Evolutionary conservation across 2,329 filamentous ascomycete species (phyloP).

Genomic region (Diplodia corticola): DNA sequence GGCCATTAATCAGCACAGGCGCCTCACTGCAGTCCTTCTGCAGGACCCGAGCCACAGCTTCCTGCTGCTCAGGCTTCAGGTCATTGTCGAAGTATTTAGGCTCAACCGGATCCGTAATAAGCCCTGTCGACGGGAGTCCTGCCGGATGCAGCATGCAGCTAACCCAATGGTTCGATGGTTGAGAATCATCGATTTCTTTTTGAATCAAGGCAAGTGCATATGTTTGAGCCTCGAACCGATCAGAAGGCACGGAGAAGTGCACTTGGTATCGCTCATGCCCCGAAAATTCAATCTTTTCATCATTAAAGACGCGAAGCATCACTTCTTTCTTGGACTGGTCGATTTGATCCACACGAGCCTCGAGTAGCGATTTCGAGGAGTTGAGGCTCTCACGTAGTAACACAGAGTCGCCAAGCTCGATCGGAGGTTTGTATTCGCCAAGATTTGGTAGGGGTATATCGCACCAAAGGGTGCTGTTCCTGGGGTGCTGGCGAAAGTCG

Average conservation of each 20-base stretch:
- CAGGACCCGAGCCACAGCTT: slow-evolving; percentile 47
- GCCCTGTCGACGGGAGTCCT: slow-evolving; percentile 36
- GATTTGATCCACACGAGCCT: neutral
- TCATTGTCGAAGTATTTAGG: slow-evolving; percentile 42
- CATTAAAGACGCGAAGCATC: too few relatives aligned
- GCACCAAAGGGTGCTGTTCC: too few relatives aligned
- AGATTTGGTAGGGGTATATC: slow-evolving; percentile 34
- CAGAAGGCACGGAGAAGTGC: too few relatives aligned
- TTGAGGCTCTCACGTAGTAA: slow-evolving; percentile 37
- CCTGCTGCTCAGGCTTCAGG: slow-evolving; percentile 52
- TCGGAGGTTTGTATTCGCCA: slow-evolving; percentile 34
- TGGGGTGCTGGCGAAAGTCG: too few relatives aligned
- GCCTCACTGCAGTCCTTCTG: slow-evolving; percentile 45
- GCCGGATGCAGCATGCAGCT: slow-evolving; percentile 49
- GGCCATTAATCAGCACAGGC: slow-evolving; percentile 51
- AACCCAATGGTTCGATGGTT: slow-evolving; percentile 31
- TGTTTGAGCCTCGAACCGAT: too few relatives aligned
- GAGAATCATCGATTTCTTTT: too few relatives aligned
- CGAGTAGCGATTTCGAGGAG: slow-evolving; percentile 21
- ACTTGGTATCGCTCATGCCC: too few relatives aligned
- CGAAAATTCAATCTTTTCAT: too few relatives aligned
- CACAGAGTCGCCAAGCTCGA: slow-evolving; percentile 37
- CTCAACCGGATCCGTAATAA: slow-evolving; percentile 37
- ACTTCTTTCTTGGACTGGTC: neutral
- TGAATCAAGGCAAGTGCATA: slow-evolving; percentile 23